Percentiles rank a stretch among this genome's conserved stretches.
phyloP scores from a whole-genome alignment of 2,329 filamentous ascomycete genomes.

The Cladosporium sp. region DNA sequence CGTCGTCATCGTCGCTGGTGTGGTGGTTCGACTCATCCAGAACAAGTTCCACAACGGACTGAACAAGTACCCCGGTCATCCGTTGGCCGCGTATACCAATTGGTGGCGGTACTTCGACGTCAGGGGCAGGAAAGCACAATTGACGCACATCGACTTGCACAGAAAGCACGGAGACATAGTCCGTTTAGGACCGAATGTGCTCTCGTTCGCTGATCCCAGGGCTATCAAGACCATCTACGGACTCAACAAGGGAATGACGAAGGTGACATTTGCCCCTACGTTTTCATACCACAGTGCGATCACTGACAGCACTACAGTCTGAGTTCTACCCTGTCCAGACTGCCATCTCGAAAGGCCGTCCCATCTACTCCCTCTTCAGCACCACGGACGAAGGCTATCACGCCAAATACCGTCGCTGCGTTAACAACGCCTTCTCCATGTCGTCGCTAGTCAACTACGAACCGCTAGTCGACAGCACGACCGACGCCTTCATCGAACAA shows the following conservation, averaged over 20 bases:
- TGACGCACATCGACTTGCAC: slow-evolving; percentile 65
- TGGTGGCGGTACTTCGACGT: slow-evolving; percentile 73
- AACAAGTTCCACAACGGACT: slow-evolving; percentile 54
- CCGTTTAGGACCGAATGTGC: slow-evolving; percentile 66
- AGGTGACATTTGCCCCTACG: slow-evolving; percentile 37
- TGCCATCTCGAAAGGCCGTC: slow-evolving; percentile 63
- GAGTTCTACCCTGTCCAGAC: slow-evolving; percentile 79
- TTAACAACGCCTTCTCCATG: slow-evolving; percentile 76
- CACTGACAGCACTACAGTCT: slow-evolving; percentile 14
- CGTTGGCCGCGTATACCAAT: slow-evolving; percentile 64
- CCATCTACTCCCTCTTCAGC: slow-evolving; percentile 70
- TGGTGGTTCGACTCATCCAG: slow-evolving; percentile 35
- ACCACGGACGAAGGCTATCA: slow-evolving; percentile 73
- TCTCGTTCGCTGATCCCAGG: slow-evolving; percentile 70
- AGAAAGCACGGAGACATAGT: slow-evolving; percentile 69
- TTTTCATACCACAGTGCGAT: not conserved
- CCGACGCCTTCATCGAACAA: slow-evolving; percentile 61
- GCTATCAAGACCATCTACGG: slow-evolving; percentile 76
- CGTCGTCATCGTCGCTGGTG: slow-evolving; percentile 28
- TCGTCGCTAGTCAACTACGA: slow-evolving; percentile 73
- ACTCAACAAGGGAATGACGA: slow-evolving; percentile 73
- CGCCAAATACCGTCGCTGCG: slow-evolving; percentile 67
- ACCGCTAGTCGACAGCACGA: slow-evolving; percentile 72
- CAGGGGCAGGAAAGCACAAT: slow-evolving; percentile 59
- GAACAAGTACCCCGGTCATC: slow-evolving; percentile 68